These are phyloP conservation scores for Coemansia guatemalensis DNA, from an alignment of 192 early-diverging fungal species.

Conservation along the genomic window DNA sequence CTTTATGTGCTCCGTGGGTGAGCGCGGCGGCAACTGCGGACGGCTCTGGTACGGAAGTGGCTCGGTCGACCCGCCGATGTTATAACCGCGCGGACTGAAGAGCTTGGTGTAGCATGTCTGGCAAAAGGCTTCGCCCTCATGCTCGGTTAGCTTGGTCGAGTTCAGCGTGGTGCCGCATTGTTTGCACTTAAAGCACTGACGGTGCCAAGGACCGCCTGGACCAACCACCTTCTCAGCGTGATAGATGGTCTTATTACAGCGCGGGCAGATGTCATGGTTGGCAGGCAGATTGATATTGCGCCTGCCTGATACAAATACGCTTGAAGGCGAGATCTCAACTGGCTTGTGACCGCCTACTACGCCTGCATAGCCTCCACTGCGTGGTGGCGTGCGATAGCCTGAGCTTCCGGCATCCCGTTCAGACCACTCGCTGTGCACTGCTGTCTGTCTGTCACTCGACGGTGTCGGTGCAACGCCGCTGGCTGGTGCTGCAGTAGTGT, in stretches of 20 bases:
- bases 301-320: slow-evolving; percentile 47
- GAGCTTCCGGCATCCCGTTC: not conserved
- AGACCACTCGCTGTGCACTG: not conserved
- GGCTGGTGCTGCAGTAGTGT: slow-evolving; percentile 8
- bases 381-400: slow-evolving; percentile 17
- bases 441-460: slow-evolving; percentile 10
- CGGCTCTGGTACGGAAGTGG: slow-evolving; percentile 10
- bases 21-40: slow-evolving; percentile 6
- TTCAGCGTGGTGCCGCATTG: slow-evolving; percentile 46
- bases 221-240: slow-evolving; percentile 56
- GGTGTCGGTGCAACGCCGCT: slow-evolving; percentile 6
- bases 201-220: slow-evolving; percentile 54
- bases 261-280: slow-evolving; percentile 48
- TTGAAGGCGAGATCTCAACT: slow-evolving; percentile 43
- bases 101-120: slow-evolving; percentile 50
- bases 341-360: not conserved
- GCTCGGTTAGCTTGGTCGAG: slow-evolving; percentile 48
- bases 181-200: slow-evolving; percentile 53
- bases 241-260: slow-evolving; percentile 51
- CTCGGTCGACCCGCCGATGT: slow-evolving; percentile 46
- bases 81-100: slow-evolving; percentile 47
- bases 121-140: slow-evolving; percentile 55
- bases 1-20: not conserved
- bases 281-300: slow-evolving; percentile 35
- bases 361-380: slow-evolving; percentile 6